Evolutionary conservation across 129 eudicot genomes (phyloP).

Genomic region (Flaveria sonorensis): DNA sequence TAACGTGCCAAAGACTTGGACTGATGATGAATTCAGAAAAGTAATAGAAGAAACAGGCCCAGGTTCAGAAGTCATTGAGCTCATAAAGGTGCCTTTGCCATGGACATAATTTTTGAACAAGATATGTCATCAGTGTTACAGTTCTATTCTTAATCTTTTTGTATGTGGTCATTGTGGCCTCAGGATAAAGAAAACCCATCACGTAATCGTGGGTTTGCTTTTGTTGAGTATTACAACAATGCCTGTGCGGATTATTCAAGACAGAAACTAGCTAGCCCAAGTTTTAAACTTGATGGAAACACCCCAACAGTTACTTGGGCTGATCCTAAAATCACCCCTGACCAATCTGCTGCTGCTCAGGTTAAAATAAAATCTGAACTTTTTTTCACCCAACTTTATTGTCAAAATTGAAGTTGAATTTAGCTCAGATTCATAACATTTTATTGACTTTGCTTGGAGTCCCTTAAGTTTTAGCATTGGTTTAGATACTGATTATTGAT

Average conservation of each 20-base stretch:
- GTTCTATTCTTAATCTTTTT: neutral
- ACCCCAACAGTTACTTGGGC: slow-evolving; percentile 98
- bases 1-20: slow-evolving; percentile 87
- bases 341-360: slow-evolving; percentile 91
- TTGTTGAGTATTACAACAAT: slow-evolving; percentile 92
- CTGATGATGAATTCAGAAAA: slow-evolving; percentile 82
- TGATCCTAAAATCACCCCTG: slow-evolving; percentile 91
- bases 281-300: slow-evolving; percentile 87
- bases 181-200: slow-evolving; percentile 87
- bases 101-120: neutral
- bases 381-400: neutral
- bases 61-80: slow-evolving; percentile 89
- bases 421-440: neutral
- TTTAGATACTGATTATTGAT: neutral
- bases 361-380: slow-evolving; percentile 37
- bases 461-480: neutral
- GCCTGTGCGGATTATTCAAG: slow-evolving; percentile 98
- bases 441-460: neutral
- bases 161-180: slow-evolving; percentile 12
- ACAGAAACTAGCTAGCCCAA: slow-evolving; percentile 72
- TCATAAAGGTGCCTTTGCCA: slow-evolving; percentile 65
- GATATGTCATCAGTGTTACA: neutral
- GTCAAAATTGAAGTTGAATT: neutral
- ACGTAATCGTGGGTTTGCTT: slow-evolving; percentile 98
- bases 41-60: slow-evolving; percentile 88